phyloP scores from a whole-genome alignment of 73 alveolate genomes.

The Diophrys appendiculata region DNA sequence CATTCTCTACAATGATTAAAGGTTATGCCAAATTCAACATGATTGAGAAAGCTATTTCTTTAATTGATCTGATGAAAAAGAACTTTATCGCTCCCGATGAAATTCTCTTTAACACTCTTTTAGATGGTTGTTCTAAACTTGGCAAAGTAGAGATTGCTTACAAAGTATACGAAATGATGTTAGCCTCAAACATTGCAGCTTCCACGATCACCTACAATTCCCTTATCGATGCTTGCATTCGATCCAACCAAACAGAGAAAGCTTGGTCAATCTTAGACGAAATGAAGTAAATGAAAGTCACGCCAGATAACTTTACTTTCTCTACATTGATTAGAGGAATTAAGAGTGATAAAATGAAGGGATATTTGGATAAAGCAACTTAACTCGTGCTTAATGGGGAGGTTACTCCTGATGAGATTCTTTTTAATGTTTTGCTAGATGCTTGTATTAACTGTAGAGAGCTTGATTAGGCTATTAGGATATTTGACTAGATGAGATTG shows the following conservation, averaged over 20 bases:
- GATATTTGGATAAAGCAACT: slow-evolving; percentile 39
- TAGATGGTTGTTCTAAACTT: slow-evolving; percentile 95
- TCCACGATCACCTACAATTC: slow-evolving; percentile 88
- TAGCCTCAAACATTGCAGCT: slow-evolving; percentile 74
- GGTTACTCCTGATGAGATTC: slow-evolving; percentile 20
- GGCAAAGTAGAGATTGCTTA: slow-evolving; percentile 83
- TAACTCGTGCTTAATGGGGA: neutral
- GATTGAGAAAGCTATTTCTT: slow-evolving; percentile 75
- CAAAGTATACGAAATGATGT: slow-evolving; percentile 80
- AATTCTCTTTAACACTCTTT: slow-evolving; percentile 88
- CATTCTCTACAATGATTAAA: slow-evolving; percentile 92
- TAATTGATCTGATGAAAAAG: slow-evolving; percentile 68
- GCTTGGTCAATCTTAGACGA: slow-evolving; percentile 64
- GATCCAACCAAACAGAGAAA: slow-evolving; percentile 29
- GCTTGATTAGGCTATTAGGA: slow-evolving; percentile 67
- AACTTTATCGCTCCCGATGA: slow-evolving; percentile 76
- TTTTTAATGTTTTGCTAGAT: slow-evolving; percentile 48
- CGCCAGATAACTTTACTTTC: slow-evolving; percentile 63
- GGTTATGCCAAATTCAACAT: slow-evolving; percentile 88
- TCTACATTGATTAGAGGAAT: slow-evolving; percentile 63
- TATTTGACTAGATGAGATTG: slow-evolving; percentile 57
- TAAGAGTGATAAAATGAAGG: neutral
- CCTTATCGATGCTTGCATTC: slow-evolving; percentile 62
- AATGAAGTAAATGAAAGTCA: slow-evolving; percentile 41
- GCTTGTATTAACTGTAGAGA: slow-evolving; percentile 72